Conservation (phyloP, 1,284 basidiomycete genomes). For the Malassezia psittaci region DNA sequence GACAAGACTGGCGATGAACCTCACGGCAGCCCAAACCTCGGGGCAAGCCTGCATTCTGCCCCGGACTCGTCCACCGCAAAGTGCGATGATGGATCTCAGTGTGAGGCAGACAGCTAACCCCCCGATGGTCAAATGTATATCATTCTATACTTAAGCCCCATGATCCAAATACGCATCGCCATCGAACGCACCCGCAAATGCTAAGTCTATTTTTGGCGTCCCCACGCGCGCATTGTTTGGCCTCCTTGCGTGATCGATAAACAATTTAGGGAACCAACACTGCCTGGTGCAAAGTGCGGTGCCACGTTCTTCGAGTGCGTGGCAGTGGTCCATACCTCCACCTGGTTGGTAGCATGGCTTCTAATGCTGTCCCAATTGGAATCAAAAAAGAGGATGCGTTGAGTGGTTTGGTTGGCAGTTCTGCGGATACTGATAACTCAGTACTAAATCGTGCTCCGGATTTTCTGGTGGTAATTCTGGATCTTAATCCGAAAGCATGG, state of each 20-base stretch:
- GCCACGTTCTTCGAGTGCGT: background rate
- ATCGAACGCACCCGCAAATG: too few relatives aligned
- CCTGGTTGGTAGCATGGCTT: background rate
- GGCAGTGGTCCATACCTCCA: background rate
- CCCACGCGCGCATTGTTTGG: too few relatives aligned
- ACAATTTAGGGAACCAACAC: too few relatives aligned
- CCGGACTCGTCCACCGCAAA: background rate
- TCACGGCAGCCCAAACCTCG: background rate
- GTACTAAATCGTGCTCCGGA: constrained; percentile 18
- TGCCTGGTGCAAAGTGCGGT: too few relatives aligned
- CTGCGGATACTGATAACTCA: background rate
- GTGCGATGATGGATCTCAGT: too few relatives aligned
- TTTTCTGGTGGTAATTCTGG: constrained; percentile 41
- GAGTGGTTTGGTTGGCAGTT: background rate
- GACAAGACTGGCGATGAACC: background rate
- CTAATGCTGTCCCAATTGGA: background rate
- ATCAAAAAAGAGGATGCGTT: background rate
- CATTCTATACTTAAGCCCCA: too few relatives aligned
- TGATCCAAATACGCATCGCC: too few relatives aligned
- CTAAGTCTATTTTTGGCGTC: too few relatives aligned
- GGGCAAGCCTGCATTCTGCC: background rate
- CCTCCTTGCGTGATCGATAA: too few relatives aligned
- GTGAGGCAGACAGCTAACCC: too few relatives aligned
- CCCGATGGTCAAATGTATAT: too few relatives aligned
- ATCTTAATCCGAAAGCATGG: constrained; percentile 37